Base-by-base conservation (phyloP, 1,284 basidiomycete genomes). In the Rhodotorula sp. region DNA sequence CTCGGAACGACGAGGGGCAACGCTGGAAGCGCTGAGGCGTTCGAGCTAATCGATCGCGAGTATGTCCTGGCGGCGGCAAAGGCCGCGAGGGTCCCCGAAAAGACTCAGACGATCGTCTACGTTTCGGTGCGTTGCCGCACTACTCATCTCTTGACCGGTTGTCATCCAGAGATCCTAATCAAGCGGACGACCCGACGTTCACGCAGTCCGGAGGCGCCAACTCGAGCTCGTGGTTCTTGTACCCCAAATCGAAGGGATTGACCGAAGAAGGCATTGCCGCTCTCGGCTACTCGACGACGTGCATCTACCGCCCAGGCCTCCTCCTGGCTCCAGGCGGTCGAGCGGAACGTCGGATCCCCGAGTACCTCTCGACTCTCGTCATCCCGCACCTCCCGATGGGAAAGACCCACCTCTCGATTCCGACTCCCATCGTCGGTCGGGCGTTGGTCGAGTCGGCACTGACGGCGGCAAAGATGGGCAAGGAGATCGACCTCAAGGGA, bases 31-130 rank as follows among this genome's bases (percentile, higher is more conserved):
- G 85, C 85, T 2, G 85, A 83, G 31, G 83, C 83, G 4, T 92
- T 91, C 69, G 87, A 89, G 79, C 88, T 85, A 80, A 90, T 92
- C 73, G 90, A 92, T 77, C 82, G 88, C 78, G 88, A 88, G 78
- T 91, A 90, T 78, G 90, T 91, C 28, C 77, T 92, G 52, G 86
- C 87, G 60, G 87, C 88, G 14, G 90, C 89, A 14, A 83, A 84
- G 60, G 87, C 85, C 19, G 88, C 90, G 4, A 86, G 85, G 75
- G 79, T 81, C 15, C 81, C 84, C 28, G 83, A 84, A 67, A 79
- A 84, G 15, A 56, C 80, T 5, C 89, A 91, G 74, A 84, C 85
- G 1, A 72, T 91, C 16, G 83, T 92, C 16, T 92, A 92, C 78
- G 79, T 89, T 68, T 91, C 89, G 3, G 88, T 89, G 68, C 60